A percentile compares a stretch with the other conserved stretches of the same genome.
Evolutionary conservation across 108 stramenopile genomes (phyloP).

Genomic region (Cylindrotheca fusiformis): DNA sequence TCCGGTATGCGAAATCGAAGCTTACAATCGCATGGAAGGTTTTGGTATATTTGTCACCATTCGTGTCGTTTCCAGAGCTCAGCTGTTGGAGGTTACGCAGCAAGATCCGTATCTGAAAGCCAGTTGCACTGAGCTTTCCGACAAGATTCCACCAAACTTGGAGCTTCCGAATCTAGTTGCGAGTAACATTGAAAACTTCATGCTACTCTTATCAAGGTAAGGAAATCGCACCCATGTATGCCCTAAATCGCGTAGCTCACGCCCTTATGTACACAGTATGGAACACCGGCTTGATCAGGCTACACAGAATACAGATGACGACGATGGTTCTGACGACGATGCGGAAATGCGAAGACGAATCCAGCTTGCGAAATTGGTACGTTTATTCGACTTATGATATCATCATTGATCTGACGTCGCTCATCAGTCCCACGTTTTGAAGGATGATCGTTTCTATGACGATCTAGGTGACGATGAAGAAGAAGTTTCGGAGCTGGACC

Average conservation of each 20-base stretch:
- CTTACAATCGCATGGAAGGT: constrained; percentile 65
- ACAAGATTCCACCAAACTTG: constrained; percentile 42
- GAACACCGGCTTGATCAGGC: constrained; percentile 39
- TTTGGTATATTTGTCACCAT: constrained; percentile 78
- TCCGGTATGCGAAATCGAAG: constrained; percentile 80
- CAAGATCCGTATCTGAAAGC: constrained; percentile 68
- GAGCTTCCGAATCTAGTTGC: constrained; percentile 54
- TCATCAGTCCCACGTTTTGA: too few relatives aligned
- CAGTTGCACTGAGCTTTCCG: constrained; percentile 52
- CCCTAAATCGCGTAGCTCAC: too few relatives aligned
- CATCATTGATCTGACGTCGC: too few relatives aligned
- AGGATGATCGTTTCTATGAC: constrained; percentile 43
- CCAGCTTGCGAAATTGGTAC: constrained; percentile 60
- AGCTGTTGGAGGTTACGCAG: constrained; percentile 52
- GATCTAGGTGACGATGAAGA: constrained; percentile 45
- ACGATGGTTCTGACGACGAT: constrained; percentile 31
- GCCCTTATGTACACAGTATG: constrained; percentile 29
- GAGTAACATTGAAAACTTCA: constrained; percentile 53
- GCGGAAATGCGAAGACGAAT: constrained; percentile 56
- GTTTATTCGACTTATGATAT: constrained; percentile 2
- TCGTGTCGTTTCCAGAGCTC: constrained; percentile 59
- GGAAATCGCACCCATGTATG: too few relatives aligned
- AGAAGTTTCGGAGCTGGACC: constrained; percentile 16
- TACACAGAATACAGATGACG: constrained; percentile 24
- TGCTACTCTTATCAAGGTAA: constrained; percentile 38